Percentiles rank a stretch among this genome's conserved stretches.
Evolutionary conservation across 805 yeast genomes (phyloP).

Genomic region (Starmerella etchellsii): DNA sequence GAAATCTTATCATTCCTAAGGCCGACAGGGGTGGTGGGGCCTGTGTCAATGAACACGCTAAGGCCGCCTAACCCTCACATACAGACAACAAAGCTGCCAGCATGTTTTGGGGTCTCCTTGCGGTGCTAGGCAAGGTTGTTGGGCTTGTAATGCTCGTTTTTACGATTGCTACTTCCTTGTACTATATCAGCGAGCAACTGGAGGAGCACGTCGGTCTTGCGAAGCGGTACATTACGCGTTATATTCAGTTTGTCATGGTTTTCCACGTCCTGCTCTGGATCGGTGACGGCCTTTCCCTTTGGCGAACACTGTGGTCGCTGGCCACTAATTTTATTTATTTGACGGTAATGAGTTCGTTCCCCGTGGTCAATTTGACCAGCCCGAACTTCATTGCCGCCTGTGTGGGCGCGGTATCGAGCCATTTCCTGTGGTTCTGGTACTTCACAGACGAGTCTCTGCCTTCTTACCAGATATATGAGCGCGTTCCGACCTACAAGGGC

Average conservation of each 20-base stretch:
- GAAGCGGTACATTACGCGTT: slow-evolving; percentile 47
- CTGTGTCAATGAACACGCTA: too few relatives aligned
- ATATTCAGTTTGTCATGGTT: slow-evolving; percentile 50
- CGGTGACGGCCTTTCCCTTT: slow-evolving; percentile 69
- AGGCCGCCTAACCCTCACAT: too few relatives aligned
- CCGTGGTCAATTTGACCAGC: slow-evolving; percentile 62
- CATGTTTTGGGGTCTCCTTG: slow-evolving; percentile 48
- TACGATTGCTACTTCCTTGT: slow-evolving; percentile 77
- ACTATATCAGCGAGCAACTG: slow-evolving; percentile 79
- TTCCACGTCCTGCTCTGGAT: slow-evolving; percentile 45
- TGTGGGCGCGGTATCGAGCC: slow-evolving; percentile 61
- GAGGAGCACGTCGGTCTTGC: slow-evolving; percentile 89
- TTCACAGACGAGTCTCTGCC: slow-evolving; percentile 62
- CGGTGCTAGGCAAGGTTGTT: slow-evolving; percentile 44
- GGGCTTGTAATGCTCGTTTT: slow-evolving; percentile 50
- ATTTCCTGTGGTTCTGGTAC: slow-evolving; percentile 78
- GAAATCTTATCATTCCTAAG: too few relatives aligned
- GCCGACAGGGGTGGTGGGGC: too few relatives aligned
- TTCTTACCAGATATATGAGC: slow-evolving; percentile 34
- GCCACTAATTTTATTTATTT: slow-evolving; percentile 58
- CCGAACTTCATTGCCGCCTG: slow-evolving; percentile 62
- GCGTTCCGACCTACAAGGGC: slow-evolving; percentile 41
- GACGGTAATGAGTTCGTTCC: slow-evolving; percentile 70
- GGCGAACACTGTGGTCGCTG: slow-evolving; percentile 53
- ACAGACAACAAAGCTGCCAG: too few relatives aligned